Evolutionary conservation across 371 early-diverging fungal species (phyloP), one percentile per base, ranked within the genome.

Genomic region (Mortierella sp.): DNA sequence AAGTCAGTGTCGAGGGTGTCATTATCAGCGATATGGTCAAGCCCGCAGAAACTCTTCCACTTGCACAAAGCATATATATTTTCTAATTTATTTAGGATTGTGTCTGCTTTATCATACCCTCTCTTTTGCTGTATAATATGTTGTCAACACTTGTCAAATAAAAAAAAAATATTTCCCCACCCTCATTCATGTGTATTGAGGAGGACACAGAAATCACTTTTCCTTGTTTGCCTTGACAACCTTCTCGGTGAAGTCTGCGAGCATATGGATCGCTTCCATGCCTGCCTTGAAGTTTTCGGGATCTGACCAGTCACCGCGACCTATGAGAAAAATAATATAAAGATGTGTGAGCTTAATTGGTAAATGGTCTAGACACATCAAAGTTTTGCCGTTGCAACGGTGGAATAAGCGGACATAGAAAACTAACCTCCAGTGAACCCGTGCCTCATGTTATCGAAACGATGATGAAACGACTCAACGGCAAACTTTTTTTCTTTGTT

Each of bases 1-100:
- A 88, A 30, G 97, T 97, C 20, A 89, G 80, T 18, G 93, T 94
- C 4, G 94, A 97, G 75, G 97, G 96, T 16, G 84, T 86, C 62
- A 76, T 85, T 8, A 89, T 93, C 57, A 86, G 84, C 22, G 84
- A 74, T 37, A 67, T 70, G 83, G 93, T 94, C 77, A 91, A 88
- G 35, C 96, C 97, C 20, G 94, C 92, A 0, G 85, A 86, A 0
- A 84, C 84, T 28, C 79, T 97, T 60, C 93, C 96, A 1, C 84
- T 97, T 79, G 89, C 93, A 10, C 96, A 94, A 62, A 78, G 88
- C 47, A 87, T 91, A 39, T 92, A 91, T 72, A 80, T 96, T 24
- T 96, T 96, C 73, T 97, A 89, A 40, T 57, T 37, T 43, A 14
- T 10, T 16, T 43, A 43, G 43, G 16, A 43, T 8, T 43, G 16